Conservation (phyloP, 192 early-diverging fungal species). For the Backusella sp. region DNA sequence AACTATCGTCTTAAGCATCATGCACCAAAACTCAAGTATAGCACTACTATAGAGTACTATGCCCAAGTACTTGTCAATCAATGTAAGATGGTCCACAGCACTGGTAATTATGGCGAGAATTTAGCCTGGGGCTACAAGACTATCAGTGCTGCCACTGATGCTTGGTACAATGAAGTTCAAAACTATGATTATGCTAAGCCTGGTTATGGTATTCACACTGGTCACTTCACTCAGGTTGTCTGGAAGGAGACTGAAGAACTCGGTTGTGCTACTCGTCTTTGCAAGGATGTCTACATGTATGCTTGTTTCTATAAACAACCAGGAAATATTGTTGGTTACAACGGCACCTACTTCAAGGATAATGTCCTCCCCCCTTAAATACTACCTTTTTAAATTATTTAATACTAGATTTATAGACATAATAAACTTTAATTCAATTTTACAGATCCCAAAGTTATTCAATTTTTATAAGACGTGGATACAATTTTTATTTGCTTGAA, state of each 20-base stretch:
- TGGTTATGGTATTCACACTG: conserved; percentile 33
- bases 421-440: background rate
- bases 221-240: conserved; percentile 49
- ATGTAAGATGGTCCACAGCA: conserved; percentile 43
- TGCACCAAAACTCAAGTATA: conserved; percentile 40
- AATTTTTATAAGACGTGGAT: background rate
- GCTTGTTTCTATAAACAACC: conserved; percentile 42
- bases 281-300: conserved; percentile 34
- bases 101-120: conserved; percentile 42
- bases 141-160: conserved; percentile 20
- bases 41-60: conserved; percentile 25
- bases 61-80: conserved; percentile 35
- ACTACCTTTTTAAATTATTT: no score
- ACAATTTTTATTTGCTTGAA: background rate
- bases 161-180: conserved; percentile 45
- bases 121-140: conserved; percentile 40
- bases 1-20: conserved; percentile 37
- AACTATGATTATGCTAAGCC: conserved; percentile 40
- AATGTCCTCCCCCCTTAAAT: conserved; percentile 29
- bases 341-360: conserved; percentile 14
- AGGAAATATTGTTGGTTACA: conserved; percentile 34
- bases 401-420: no score
- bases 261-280: conserved; percentile 31
- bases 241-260: conserved; percentile 33
- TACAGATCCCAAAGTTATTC: background rate